These are phyloP conservation scores for Clathrus columnatus DNA, from an alignment of 768 basidiomycete genomes.

Conservation along the genomic window DNA sequence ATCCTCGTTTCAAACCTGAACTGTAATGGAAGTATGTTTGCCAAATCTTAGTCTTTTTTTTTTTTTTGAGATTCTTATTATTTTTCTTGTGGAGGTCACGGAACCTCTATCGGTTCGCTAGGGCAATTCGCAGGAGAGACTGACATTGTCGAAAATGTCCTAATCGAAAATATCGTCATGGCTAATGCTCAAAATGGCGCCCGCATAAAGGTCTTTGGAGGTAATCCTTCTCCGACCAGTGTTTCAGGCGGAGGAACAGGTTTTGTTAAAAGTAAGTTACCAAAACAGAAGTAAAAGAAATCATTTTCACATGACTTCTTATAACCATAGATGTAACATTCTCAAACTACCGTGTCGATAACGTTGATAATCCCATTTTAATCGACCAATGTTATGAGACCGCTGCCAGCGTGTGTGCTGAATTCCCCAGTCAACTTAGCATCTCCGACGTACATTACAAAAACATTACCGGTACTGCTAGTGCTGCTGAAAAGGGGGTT, in stretches of 20 bases:
- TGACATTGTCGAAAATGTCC: constrained; percentile 56
- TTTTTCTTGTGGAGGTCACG: constrained; percentile 25
- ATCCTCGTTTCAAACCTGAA: constrained; percentile 46
- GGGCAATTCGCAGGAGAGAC: constrained; percentile 38
- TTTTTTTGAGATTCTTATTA: not conserved
- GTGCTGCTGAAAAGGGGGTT: constrained; percentile 32
- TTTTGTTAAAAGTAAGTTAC: constrained; percentile 27
- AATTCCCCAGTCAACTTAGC: constrained; percentile 44
- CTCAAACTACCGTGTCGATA: constrained; percentile 39
- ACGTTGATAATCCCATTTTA: constrained; percentile 51
- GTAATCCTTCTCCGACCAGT: constrained; percentile 47
- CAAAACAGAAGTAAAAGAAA: not conserved
- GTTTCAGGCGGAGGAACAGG: constrained; percentile 38
- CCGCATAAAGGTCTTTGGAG: constrained; percentile 61
- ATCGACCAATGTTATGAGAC: constrained; percentile 50
- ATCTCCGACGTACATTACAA: constrained; percentile 53
- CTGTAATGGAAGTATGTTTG: constrained; percentile 37
- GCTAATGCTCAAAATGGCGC: constrained; percentile 57
- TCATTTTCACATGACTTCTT: not conserved
- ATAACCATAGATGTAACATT: constrained; percentile 44
- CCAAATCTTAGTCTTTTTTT: not conserved
- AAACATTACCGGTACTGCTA: constrained; percentile 49
- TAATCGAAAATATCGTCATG: constrained; percentile 51
- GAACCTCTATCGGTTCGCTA: constrained; percentile 52
- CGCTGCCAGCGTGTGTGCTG: constrained; percentile 36